phyloP scores from a whole-genome alignment of 2,329 filamentous ascomycete species.

The Penicillium sp. region DNA sequence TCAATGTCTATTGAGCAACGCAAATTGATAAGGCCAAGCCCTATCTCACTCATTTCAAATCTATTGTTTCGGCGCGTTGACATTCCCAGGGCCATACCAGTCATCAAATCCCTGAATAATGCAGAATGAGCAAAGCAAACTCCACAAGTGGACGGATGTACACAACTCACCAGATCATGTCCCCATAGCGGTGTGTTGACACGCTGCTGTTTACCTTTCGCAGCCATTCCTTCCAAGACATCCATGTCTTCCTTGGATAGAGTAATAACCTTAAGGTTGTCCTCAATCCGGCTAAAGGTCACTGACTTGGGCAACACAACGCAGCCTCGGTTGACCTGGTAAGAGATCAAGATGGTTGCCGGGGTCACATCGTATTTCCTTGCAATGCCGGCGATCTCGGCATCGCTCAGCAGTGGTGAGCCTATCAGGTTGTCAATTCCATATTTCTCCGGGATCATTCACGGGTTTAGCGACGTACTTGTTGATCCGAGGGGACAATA shows the following conservation, averaged over 20 bases:
- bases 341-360: slow-evolving; percentile 15
- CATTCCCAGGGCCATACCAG: no score
- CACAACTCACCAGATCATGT: slow-evolving; percentile 26
- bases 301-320: slow-evolving; percentile 20
- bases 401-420: slow-evolving; percentile 15
- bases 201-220: slow-evolving; percentile 35
- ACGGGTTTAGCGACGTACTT: background rate
- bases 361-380: slow-evolving; percentile 14
- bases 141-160: no score
- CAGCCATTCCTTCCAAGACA: slow-evolving; percentile 30
- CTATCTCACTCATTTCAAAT: no score
- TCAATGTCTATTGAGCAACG: no score
- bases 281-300: background rate
- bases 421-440: slow-evolving; percentile 1
- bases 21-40: no score
- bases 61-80: no score
- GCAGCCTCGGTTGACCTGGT: slow-evolving; percentile 17
- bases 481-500: slow-evolving; percentile 35
- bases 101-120: no score
- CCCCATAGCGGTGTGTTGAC: slow-evolving; percentile 39
- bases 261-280: slow-evolving; percentile 5
- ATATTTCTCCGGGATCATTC: background rate
- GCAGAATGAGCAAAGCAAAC: no score
- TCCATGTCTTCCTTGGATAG: slow-evolving; percentile 22
- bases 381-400: slow-evolving; percentile 13